These are phyloP conservation scores for Glaciozyma antarctica DNA, from an alignment of 768 basidiomycete species.

Conservation along the genomic window DNA sequence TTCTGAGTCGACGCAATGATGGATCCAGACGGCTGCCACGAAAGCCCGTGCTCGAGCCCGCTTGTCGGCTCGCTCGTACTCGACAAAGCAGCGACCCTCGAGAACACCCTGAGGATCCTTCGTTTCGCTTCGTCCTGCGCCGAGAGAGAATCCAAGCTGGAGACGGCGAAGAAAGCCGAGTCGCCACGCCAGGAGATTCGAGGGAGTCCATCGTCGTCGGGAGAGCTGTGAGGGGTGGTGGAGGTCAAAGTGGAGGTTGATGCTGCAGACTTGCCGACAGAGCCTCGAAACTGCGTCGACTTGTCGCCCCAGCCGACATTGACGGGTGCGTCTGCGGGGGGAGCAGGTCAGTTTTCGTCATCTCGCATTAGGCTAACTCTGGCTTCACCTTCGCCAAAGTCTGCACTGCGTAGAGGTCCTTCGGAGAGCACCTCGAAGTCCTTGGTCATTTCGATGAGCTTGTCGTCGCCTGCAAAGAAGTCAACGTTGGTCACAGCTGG, in stretches of 20 bases:
- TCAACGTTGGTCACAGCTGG: neutral
- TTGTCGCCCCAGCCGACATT: slow-evolving; percentile 98
- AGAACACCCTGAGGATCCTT: slow-evolving; percentile 64
- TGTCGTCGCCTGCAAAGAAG: slow-evolving; percentile 52
- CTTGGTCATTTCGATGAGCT: slow-evolving; percentile 77
- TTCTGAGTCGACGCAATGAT: slow-evolving; percentile 72
- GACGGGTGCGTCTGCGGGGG: slow-evolving; percentile 63
- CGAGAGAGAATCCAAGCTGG: slow-evolving; percentile 50
- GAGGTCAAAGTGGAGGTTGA: slow-evolving; percentile 40
- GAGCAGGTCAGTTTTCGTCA: too few relatives aligned
- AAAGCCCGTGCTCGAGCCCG: slow-evolving; percentile 66
- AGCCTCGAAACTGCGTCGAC: slow-evolving; percentile 94
- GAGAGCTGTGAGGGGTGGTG: slow-evolving; percentile 45
- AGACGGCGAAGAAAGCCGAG: slow-evolving; percentile 76
- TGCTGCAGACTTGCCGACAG: slow-evolving; percentile 76
- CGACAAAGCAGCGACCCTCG: slow-evolving; percentile 61
- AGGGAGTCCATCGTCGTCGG: slow-evolving; percentile 60
- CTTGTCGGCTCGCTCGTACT: slow-evolving; percentile 74
- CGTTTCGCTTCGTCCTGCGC: slow-evolving; percentile 37
- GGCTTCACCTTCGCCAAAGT: slow-evolving; percentile 72
- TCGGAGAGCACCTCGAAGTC: slow-evolving; percentile 84
- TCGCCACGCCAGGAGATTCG: slow-evolving; percentile 92
- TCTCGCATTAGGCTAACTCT: slow-evolving; percentile 88
- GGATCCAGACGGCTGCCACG: slow-evolving; percentile 84
- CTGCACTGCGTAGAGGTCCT: slow-evolving; percentile 55